Conservation (phyloP, 768 basidiomycete genomes). For the Neoboletus magnificus region DNA sequence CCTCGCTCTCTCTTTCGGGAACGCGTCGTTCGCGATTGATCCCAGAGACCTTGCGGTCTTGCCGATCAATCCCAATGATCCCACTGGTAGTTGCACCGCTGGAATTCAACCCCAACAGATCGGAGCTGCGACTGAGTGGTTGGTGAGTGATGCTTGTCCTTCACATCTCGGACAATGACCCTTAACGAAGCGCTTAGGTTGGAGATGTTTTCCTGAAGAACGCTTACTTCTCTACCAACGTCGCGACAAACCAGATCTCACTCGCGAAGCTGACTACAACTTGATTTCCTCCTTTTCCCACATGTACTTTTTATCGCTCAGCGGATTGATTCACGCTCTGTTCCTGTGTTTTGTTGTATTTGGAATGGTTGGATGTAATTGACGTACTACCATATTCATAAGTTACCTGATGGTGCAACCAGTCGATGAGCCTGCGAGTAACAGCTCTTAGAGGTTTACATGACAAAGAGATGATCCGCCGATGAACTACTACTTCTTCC, state of each 20-base stretch:
- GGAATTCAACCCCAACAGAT: conserved; percentile 65
- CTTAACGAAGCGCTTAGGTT: conserved; percentile 29
- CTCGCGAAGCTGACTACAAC: conserved; percentile 50
- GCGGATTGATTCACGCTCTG: background rate
- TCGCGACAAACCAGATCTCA: conserved; percentile 52
- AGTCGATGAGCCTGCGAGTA: background rate
- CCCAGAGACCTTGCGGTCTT: conserved; percentile 62
- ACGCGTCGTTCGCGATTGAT: conserved; percentile 56
- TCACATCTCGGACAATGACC: background rate
- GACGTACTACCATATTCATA: background rate
- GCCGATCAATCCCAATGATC: conserved; percentile 48
- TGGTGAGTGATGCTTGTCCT: conserved; percentile 43
- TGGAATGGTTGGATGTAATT: background rate
- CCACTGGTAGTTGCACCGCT: conserved; percentile 62
- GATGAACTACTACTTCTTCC: conserved; percentile 38
- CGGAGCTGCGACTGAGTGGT: conserved; percentile 60
- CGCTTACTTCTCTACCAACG: conserved; percentile 67
- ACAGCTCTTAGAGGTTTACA: background rate
- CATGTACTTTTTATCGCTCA: background rate
- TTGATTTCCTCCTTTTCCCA: conserved; percentile 1
- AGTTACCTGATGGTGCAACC: background rate
- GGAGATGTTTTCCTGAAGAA: conserved; percentile 80
- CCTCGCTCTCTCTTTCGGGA: conserved; percentile 59
- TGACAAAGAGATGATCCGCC: background rate
- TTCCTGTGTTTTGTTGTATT: background rate